Conservation (phyloP, 192 early-diverging fungal genomes). For the Linnemannia hyalina region DNA sequence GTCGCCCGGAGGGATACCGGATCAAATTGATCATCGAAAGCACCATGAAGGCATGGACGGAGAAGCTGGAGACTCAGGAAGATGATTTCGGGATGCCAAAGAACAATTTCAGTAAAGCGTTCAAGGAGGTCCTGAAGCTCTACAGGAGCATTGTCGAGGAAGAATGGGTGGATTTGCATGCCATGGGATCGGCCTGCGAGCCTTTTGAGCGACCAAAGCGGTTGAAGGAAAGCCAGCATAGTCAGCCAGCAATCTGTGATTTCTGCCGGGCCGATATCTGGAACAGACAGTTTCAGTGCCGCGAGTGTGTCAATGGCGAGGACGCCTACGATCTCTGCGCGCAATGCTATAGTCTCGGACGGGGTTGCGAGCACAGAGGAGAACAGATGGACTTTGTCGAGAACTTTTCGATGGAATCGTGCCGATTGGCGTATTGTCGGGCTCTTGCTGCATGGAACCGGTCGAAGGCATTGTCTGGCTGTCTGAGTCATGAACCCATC, state of each 20-base stretch:
- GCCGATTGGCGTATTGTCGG: background rate
- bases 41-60: slow-evolving; percentile 16
- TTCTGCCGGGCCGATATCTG: slow-evolving; percentile 43
- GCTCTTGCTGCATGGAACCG: slow-evolving; percentile 44
- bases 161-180: slow-evolving; percentile 38
- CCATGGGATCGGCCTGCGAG: background rate
- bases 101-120: slow-evolving; percentile 27
- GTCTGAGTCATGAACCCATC: background rate
- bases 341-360: slow-evolving; percentile 26
- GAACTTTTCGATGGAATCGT: slow-evolving; percentile 36
- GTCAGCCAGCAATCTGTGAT: slow-evolving; percentile 34
- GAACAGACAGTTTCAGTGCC: slow-evolving; percentile 43
- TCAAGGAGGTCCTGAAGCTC: slow-evolving; percentile 22
- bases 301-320: background rate
- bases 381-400: slow-evolving; percentile 33
- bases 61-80: slow-evolving; percentile 15
- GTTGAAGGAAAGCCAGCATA: slow-evolving; percentile 1
- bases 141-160: slow-evolving; percentile 37
- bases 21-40: slow-evolving; percentile 34
- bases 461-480: slow-evolving; percentile 19
- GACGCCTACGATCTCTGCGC: slow-evolving; percentile 38
- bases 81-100: slow-evolving; percentile 8
- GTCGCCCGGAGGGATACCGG: slow-evolving; percentile 41
- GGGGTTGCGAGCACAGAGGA: slow-evolving; percentile 38
- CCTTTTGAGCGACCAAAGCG: slow-evolving; percentile 21